Conservation (phyloP, 176 grass and related monocot species). For the Paspalum vaginatum region DNA sequence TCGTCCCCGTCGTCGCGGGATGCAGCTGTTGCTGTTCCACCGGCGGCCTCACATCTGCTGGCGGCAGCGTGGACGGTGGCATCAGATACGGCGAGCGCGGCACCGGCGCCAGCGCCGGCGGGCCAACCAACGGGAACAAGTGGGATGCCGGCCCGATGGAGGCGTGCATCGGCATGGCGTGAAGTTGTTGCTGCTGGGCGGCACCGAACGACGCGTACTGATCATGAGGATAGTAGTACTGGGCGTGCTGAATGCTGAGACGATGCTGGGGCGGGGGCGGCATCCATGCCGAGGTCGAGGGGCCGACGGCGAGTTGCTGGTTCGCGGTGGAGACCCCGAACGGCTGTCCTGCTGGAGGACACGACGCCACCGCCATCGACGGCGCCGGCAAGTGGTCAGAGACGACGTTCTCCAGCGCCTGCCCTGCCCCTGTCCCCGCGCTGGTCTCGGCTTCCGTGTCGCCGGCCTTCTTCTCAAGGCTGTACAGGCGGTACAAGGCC, state of each 20-base stretch:
- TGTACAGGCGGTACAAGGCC: conserved; percentile 50
- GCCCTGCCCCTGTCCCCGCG: background rate
- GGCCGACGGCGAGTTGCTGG: background rate
- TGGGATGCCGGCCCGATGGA: background rate
- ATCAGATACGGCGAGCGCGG: background rate
- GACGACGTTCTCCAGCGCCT: background rate
- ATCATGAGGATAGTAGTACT: background rate
- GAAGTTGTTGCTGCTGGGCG: background rate
- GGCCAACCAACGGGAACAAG: background rate
- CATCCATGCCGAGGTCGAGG: background rate
- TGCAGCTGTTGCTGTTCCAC: background rate
- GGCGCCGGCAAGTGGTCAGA: background rate
- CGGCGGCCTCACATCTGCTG: background rate
- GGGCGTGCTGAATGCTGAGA: background rate
- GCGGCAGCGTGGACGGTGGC: background rate
- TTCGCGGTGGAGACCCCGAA: background rate
- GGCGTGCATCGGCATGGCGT: background rate
- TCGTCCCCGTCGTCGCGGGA: background rate
- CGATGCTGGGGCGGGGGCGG: background rate
- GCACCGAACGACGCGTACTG: background rate
- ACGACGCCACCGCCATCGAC: background rate
- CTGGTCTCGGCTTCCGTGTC: background rate
- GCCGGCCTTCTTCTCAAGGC: background rate
- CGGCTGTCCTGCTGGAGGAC: background rate
- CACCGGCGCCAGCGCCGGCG: background rate